These are phyloP conservation scores for Geranomyces michiganensis DNA, from an alignment of 192 early-diverging fungal genomes.

Conservation along the genomic window DNA sequence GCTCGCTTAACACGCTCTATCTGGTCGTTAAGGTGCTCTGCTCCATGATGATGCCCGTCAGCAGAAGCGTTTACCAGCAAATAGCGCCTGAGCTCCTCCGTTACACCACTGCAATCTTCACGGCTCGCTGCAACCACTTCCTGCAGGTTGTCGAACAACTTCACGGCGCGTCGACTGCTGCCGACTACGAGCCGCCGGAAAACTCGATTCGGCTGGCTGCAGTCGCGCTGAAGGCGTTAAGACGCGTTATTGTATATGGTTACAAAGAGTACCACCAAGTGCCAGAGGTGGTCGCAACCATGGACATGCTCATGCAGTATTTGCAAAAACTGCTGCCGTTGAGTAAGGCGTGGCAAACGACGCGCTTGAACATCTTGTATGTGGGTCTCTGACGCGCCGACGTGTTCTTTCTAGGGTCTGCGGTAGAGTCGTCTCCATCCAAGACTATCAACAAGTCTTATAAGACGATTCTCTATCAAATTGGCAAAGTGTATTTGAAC, in stretches of 20 bases:
- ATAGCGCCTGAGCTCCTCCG: slow-evolving; percentile 75
- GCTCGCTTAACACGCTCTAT: slow-evolving; percentile 73
- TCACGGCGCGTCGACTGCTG: slow-evolving; percentile 8
- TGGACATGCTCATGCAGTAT: slow-evolving; percentile 43
- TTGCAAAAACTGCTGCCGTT: slow-evolving; percentile 58
- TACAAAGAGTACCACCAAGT: slow-evolving; percentile 47
- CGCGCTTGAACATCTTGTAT: not conserved
- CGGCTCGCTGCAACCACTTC: slow-evolving; percentile 58
- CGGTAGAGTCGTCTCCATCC: not conserved
- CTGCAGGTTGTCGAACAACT: slow-evolving; percentile 42
- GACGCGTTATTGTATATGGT: slow-evolving; percentile 79
- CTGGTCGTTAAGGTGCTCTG: slow-evolving; percentile 76
- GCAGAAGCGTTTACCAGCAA: slow-evolving; percentile 61
- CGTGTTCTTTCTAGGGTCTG: not conserved
- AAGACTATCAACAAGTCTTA: slow-evolving; percentile 8
- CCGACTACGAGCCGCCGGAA: slow-evolving; percentile 37
- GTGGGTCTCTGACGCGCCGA: not conserved
- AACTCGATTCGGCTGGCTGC: slow-evolving; percentile 62
- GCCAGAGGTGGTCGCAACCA: slow-evolving; percentile 55
- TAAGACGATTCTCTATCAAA: slow-evolving; percentile 55
- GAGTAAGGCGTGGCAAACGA: slow-evolving; percentile 38
- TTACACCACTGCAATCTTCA: slow-evolving; percentile 68
- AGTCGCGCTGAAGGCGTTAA: slow-evolving; percentile 72
- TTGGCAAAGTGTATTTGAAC: slow-evolving; percentile 81
- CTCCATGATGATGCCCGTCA: slow-evolving; percentile 65